A percentile compares a stretch with the other conserved stretches of the same genome.
Evolutionary conservation across 2,329 filamentous ascomycete species (phyloP).

Genomic region (Beauveria australis): DNA sequence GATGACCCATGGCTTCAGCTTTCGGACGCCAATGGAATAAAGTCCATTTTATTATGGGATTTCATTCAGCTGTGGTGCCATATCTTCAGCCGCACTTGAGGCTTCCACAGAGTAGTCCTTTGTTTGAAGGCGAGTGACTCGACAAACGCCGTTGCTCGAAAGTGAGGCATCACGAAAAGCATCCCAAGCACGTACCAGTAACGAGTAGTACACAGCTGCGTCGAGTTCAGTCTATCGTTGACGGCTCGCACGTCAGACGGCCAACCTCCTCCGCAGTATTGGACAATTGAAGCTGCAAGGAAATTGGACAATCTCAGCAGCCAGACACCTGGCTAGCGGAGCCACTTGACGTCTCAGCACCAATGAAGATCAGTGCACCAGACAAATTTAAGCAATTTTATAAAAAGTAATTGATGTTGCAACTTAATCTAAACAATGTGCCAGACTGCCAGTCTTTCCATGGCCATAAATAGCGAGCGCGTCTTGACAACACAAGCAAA

Average conservation of each 20-base stretch:
- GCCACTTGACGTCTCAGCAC: background rate
- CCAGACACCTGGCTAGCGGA: background rate
- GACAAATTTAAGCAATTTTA: no score
- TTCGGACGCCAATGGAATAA: background rate
- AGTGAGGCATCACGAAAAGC: background rate
- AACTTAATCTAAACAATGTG: no score
- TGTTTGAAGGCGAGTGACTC: background rate
- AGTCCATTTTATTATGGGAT: conserved; percentile 1
- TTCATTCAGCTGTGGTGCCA: background rate
- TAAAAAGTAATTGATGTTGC: no score
- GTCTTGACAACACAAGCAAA: no score
- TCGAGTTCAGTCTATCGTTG: background rate
- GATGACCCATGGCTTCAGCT: conserved; percentile 1
- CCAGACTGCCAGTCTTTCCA: no score
- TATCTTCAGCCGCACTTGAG: background rate
- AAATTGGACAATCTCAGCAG: background rate
- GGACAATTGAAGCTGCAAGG: background rate
- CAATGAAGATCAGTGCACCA: background rate
- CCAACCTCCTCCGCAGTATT: no score
- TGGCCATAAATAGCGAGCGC: no score
- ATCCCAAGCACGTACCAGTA: background rate
- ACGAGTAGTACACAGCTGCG: background rate
- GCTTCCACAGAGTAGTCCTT: background rate
- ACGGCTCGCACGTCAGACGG: background rate
- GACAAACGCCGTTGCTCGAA: background rate